Conservation (phyloP, 164 flowering plant species). For the Malania oleifera region DNA sequence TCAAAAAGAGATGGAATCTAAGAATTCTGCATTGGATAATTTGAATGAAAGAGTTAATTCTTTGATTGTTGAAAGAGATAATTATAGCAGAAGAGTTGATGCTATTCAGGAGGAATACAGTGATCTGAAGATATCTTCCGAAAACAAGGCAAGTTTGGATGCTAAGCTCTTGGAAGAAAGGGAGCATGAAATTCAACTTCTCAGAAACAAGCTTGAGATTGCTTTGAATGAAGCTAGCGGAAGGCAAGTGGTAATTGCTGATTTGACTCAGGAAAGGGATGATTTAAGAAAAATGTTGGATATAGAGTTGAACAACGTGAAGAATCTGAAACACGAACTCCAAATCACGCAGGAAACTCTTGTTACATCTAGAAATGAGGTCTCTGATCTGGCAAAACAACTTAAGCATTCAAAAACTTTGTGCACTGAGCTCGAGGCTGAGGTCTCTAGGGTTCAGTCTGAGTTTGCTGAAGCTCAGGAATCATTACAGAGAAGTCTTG, state of each 20-base stretch:
- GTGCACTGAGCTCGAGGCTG: conserved; percentile 50
- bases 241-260: conserved; percentile 28
- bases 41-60: conserved; percentile 36
- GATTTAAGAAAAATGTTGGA: conserved; percentile 37
- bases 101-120: conserved; percentile 34
- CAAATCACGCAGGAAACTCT: conserved; percentile 35
- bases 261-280: conserved; percentile 54
- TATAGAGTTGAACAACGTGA: conserved; percentile 30
- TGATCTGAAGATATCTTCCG: conserved; percentile 48
- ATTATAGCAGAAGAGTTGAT: conserved; percentile 25
- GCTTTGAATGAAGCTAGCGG: conserved; percentile 31
- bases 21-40: conserved; percentile 33
- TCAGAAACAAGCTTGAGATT: conserved; percentile 45
- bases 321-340: conserved; percentile 49
- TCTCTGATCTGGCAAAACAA: conserved; percentile 35
- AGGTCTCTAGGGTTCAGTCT: conserved; percentile 37
- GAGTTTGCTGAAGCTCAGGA: conserved; percentile 40
- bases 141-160: conserved; percentile 45
- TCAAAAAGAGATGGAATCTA: conserved; percentile 44
- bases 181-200: conserved; percentile 36
- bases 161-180: conserved; percentile 45
- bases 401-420: conserved; percentile 34
- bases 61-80: conserved; percentile 49
- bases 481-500: conserved; percentile 35
- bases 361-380: conserved; percentile 42